Evolutionary conservation across 208 protist species (phyloP).

Genomic region (Porcisia deanei): DNA sequence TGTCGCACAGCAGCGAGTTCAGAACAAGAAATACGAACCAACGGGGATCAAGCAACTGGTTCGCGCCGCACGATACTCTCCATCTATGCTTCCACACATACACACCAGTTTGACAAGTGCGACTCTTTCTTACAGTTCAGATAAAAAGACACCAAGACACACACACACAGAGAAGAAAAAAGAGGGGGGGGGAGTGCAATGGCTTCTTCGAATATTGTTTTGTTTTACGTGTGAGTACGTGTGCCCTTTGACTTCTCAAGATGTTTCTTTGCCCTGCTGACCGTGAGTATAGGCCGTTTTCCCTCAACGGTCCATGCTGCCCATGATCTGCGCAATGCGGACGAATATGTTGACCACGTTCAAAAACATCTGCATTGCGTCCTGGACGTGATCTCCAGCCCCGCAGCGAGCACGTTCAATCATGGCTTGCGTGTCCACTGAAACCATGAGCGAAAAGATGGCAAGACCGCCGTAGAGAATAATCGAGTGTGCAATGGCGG

Average conservation of each 20-base stretch:
- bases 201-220: neutral
- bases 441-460: slow-evolving; percentile 83
- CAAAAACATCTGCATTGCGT: slow-evolving; percentile 84
- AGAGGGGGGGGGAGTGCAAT: neutral
- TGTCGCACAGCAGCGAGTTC: neutral
- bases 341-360: slow-evolving; percentile 92
- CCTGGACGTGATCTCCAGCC: slow-evolving; percentile 79
- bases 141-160: neutral
- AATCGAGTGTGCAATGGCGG: slow-evolving; percentile 79
- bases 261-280: neutral
- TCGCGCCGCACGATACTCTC: neutral
- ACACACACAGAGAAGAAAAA: no score
- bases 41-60: neutral
- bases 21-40: neutral
- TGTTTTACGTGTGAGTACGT: neutral
- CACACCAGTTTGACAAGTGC: neutral
- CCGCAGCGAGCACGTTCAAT: slow-evolving; percentile 88
- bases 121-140: neutral
- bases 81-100: neutral
- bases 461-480: slow-evolving; percentile 89
- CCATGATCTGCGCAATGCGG: slow-evolving; percentile 86
- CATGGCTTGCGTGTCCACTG: slow-evolving; percentile 88
- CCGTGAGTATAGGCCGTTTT: neutral
- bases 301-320: slow-evolving; percentile 40
- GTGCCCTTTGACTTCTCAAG: neutral